Evolutionary conservation across 805 yeast species (phyloP).

Genomic region (Candida pseudoglaebosa): DNA sequence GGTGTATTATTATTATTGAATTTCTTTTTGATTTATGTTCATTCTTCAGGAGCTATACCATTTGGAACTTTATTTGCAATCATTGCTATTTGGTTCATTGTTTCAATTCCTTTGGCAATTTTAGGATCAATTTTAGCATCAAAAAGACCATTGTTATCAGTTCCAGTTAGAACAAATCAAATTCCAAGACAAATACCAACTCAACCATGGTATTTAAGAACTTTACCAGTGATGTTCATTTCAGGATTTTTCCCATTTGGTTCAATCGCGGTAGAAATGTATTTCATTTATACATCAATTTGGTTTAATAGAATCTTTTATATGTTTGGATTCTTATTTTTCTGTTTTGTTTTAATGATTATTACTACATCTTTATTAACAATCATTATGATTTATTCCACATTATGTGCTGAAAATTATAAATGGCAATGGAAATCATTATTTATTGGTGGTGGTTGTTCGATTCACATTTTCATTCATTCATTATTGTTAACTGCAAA

Average conservation of each 20-base stretch:
- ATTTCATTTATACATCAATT: slow-evolving; percentile 82
- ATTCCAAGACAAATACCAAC: slow-evolving; percentile 94
- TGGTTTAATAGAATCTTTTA: slow-evolving; percentile 94
- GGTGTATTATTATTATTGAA: slow-evolving; percentile 64
- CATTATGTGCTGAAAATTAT: slow-evolving; percentile 86
- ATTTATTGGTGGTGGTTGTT: slow-evolving; percentile 84
- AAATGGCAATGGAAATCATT: slow-evolving; percentile 97
- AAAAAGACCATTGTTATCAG: slow-evolving; percentile 51
- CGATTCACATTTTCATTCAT: slow-evolving; percentile 79
- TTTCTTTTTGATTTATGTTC: slow-evolving; percentile 70
- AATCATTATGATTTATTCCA: slow-evolving; percentile 73
- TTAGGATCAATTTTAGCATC: slow-evolving; percentile 79
- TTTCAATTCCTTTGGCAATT: slow-evolving; percentile 81
- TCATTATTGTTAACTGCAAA: slow-evolving; percentile 71
- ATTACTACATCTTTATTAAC: slow-evolving; percentile 79
- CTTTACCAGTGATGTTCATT: slow-evolving; percentile 61
- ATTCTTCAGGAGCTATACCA: slow-evolving; percentile 94
- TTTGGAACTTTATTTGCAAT: slow-evolving; percentile 83
- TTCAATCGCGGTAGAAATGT: slow-evolving; percentile 90
- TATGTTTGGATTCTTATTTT: slow-evolving; percentile 95
- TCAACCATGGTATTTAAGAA: slow-evolving; percentile 79
- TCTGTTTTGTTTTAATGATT: slow-evolving; percentile 80
- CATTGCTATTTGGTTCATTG: slow-evolving; percentile 75
- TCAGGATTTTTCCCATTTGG: slow-evolving; percentile 95
- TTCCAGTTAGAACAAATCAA: slow-evolving; percentile 90